Base-by-base conservation (phyloP, 202 grass and related monocot genomes). In the Brachypodium distachyon region DNA sequence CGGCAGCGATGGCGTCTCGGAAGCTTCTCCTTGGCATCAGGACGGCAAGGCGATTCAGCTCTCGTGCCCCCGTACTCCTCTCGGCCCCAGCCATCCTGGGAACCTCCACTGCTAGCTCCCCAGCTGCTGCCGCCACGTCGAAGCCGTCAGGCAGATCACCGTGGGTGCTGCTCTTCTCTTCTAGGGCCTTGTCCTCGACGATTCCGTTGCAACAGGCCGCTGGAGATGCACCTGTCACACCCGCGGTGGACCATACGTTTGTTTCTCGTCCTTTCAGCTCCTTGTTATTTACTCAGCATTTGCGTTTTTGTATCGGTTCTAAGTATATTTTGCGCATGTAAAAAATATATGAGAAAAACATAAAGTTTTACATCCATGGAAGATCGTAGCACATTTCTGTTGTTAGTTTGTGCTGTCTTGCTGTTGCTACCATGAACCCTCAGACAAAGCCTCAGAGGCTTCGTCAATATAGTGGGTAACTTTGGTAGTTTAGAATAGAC, bases 1-100 rank as follows among this genome's bases (percentile, higher is more conserved):
- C 54, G 62, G 72, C 65, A 32, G 63, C 81, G 81, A 88, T 88
- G 86, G 81, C 86, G 70, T 75, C 63, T 28, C 76, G 76, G 56
- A 88, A 76, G 81, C 63, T 88, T 28, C 40, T 81, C 47, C 3
- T 57, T 4, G 23, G 61, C 70, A 12, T 88, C 37, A 18, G 47
- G 18, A 56, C 32, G n/a, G 76, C 47, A 32, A 84, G 63, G 76
- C 13, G 63, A n/a, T 7, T 70, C 39, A 49, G 40, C 29, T 36
- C 39, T 26, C 46, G 62, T 39, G 6, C 63, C 25, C 49, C n/a
- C 16, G 28, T 51, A 0, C 55, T 84, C 47, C 39, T 75, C 9
- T 36, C 32, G 18, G 40, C 3, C 8, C n/a, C 71, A 4, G 33
- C 49, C 43, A 23, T 81, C 22, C 63, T 46, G 26, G 77, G 77